Base-by-base conservation (phyloP, 805 yeast species). In the Barnettozyma siamensis region DNA sequence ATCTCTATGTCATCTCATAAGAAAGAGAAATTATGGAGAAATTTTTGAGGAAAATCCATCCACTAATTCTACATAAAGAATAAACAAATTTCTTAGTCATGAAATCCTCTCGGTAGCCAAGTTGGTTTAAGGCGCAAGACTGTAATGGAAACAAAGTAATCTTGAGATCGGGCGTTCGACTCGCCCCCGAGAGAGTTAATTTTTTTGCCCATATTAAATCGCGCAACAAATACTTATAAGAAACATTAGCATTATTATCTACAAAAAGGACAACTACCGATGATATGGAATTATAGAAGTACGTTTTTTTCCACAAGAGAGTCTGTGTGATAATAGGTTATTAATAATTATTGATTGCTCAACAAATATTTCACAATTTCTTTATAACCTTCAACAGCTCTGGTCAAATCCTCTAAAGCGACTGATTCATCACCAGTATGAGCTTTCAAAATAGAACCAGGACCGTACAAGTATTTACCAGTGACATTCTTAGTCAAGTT, bases 391-490 rank as follows among this genome's bases (percentile, higher is more conserved):
- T 57, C 70, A 16, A 80, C 74, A 8, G 82, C 76, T 17, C 62
- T 59, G 9, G 60, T 42, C 41, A 80, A 60, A 48, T 76, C 80
- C 4, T 52, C 53, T 31, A 71, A 61, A 3, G 69, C 65, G 15
- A 80, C 73, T 43, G 59, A 71, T 59, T 80, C 86, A 41, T 74
- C 57, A 42, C 69, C 78, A 7, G 76, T 69, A 50, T 80, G 85
- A 0, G 85, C 85, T 30, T 74, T 78, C 27, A 62, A 65, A 37
- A 80, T 78, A 2, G 78, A 61, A 3, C 88, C 88, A 3, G 87
- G 85, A 0, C 87, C 88, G 49, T 78, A 80, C 8, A 80, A 59
- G 50, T 76, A 80, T 50, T 75, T 64, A 7, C 40, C 32, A 7
- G 63, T 63, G 29, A 55, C 41, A 5, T 38, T 18, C 38, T 47